phyloP scores from a whole-genome alignment of 441 rosid species.

The Viola pubescens region DNA sequence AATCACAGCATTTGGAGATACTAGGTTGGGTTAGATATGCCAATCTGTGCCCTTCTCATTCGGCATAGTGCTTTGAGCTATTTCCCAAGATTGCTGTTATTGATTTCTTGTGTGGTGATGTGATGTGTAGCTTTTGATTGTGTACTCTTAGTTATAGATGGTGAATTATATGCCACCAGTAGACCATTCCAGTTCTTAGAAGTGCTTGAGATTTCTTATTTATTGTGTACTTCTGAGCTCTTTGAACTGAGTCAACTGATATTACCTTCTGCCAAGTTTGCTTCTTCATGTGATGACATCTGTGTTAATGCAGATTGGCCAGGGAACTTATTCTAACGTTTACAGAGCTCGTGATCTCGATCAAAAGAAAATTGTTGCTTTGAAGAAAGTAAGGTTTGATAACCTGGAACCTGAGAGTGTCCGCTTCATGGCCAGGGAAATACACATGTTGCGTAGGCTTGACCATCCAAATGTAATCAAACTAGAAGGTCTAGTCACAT shows the following conservation, averaged over 20 bases:
- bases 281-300: constrained; percentile 11
- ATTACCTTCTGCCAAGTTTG: constrained; percentile 2
- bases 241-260: constrained; percentile 11
- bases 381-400: constrained; percentile 87
- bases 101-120: neutral
- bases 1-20: neutral
- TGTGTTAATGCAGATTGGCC: constrained; percentile 73
- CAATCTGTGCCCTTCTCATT: neutral
- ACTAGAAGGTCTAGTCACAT: constrained; percentile 93
- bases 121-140: neutral
- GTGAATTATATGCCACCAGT: neutral
- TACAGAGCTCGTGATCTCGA: constrained; percentile 92
- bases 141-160: neutral
- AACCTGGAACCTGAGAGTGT: constrained; percentile 97
- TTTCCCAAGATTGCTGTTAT: neutral
- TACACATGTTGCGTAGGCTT: constrained; percentile 85
- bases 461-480: constrained; percentile 92
- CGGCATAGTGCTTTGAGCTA: neutral
- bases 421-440: constrained; percentile 98
- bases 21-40: neutral
- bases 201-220: neutral
- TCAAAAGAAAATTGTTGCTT: constrained; percentile 79
- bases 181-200: neutral
- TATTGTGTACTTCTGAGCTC: constrained; percentile 2
- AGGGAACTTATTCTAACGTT: constrained; percentile 95